Conservation (phyloP, 2,329 filamentous ascomycete genomes). For the Rhinocladiella mackenziei region DNA sequence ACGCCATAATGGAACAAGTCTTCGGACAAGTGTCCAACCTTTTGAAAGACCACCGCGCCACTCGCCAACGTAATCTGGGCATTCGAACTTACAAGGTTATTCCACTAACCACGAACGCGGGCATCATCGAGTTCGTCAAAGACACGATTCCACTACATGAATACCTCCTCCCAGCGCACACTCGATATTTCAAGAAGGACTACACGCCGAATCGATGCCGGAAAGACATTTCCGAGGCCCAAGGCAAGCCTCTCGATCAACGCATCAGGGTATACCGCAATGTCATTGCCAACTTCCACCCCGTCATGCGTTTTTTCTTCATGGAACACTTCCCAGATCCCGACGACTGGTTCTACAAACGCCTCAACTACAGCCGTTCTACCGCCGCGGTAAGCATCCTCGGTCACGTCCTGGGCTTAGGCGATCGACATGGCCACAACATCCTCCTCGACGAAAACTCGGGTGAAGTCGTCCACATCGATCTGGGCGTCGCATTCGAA, state of each 20-base stretch:
- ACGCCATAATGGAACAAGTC: conserved; percentile 98
- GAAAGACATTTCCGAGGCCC: conserved; percentile 71
- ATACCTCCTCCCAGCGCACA: conserved; percentile 86
- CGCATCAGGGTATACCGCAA: conserved; percentile 72
- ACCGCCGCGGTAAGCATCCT: conserved; percentile 95
- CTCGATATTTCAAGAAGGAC: conserved; percentile 79
- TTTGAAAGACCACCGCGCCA: conserved; percentile 77
- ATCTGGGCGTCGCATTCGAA: conserved; percentile 95
- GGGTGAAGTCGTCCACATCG: conserved; percentile 94
- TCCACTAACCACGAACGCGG: conserved; percentile 76
- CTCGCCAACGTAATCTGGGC: conserved; percentile 79
- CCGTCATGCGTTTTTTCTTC: conserved; percentile 95
- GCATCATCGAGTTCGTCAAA: conserved; percentile 94
- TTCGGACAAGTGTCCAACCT: conserved; percentile 93
- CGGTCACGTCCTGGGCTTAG: conserved; percentile 85
- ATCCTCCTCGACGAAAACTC: conserved; percentile 86
- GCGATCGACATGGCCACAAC: conserved; percentile 94
- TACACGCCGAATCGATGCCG: conserved; percentile 71
- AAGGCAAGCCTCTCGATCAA: conserved; percentile 64
- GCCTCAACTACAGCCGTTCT: conserved; percentile 85
- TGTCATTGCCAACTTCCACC: conserved; percentile 77
- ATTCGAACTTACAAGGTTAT: conserved; percentile 97
- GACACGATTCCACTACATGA: conserved; percentile 90
- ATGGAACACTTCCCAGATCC: conserved; percentile 91
- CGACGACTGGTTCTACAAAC: conserved; percentile 89